Percentiles rank a stretch among this genome's conserved stretches.
phyloP scores from a whole-genome alignment of 78 protist genomes.

The Tieghemostelium lacteum region DNA sequence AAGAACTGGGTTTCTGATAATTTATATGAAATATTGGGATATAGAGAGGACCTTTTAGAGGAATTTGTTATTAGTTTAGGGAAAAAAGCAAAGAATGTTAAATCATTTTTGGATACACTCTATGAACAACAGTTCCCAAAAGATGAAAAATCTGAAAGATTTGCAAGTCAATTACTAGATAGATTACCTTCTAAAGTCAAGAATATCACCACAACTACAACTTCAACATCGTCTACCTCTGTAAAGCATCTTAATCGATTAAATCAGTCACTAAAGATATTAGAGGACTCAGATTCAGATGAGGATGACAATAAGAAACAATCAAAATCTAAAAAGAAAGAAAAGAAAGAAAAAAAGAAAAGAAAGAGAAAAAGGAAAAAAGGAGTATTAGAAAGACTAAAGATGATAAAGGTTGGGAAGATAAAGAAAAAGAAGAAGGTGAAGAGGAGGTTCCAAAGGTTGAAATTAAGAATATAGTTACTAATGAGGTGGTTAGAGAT shows the following conservation, averaged over 20 bases:
- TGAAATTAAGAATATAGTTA: neutral
- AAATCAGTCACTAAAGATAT: slow-evolving; percentile 53
- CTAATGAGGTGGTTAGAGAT: neutral
- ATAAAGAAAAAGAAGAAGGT: slow-evolving; percentile 27
- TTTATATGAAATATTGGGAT: slow-evolving; percentile 66
- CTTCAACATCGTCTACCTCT: neutral
- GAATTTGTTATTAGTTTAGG: slow-evolving; percentile 57
- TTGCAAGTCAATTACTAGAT: slow-evolving; percentile 36
- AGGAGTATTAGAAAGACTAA: neutral
- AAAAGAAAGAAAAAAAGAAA: slow-evolving; percentile 6
- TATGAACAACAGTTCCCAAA: slow-evolving; percentile 57
- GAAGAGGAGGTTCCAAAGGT: neutral
- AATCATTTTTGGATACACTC: slow-evolving; percentile 6
- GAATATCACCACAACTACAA: slow-evolving; percentile 4
- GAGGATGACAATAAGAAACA: neutral
- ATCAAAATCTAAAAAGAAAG: neutral
- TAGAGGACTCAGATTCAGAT: neutral
- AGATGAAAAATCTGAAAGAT: slow-evolving; percentile 1
- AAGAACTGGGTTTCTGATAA: slow-evolving; percentile 79
- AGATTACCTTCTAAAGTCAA: slow-evolving; percentile 13
- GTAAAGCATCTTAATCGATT: slow-evolving; percentile 26
- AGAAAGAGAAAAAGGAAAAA: slow-evolving; percentile 4
- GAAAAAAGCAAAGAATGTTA: slow-evolving; percentile 33
- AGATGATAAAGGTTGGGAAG: neutral
- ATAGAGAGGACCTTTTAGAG: slow-evolving; percentile 55